Conservation (phyloP, 2,329 filamentous ascomycete species). For the Chrysosporium queenslandicum region DNA sequence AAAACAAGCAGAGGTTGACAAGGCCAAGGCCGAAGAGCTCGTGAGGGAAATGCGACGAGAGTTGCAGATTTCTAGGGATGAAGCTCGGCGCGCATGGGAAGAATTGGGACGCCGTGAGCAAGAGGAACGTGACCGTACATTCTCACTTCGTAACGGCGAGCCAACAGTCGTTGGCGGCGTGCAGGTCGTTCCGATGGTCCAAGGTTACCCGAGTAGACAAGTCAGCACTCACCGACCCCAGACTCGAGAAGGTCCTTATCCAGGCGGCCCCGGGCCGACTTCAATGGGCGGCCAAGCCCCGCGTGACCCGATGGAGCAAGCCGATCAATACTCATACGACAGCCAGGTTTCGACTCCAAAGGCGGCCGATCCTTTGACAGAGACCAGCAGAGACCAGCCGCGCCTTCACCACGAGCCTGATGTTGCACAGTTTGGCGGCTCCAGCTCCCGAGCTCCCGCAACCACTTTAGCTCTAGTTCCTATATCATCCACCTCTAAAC, state of each 20-base stretch:
- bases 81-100: conserved; percentile 92
- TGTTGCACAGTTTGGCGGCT: conserved; percentile 18
- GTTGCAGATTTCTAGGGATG: conserved; percentile 87
- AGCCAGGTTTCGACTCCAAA: conserved; percentile 43
- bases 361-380: conserved; percentile 54
- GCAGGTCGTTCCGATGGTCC: conserved; percentile 87
- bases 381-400: conserved; percentile 27
- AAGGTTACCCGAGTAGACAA: conserved; percentile 52
- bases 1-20: conserved; percentile 58
- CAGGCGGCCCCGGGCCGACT: conserved; percentile 27
- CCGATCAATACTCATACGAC: conserved; percentile 44
- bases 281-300: conserved; percentile 25
- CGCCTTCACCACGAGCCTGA: conserved; percentile 32
- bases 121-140: conserved; percentile 77
- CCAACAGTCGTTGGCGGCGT: conserved; percentile 86
- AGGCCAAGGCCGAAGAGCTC: conserved; percentile 60
- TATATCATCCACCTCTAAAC: conserved; percentile 11
- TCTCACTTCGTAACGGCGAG: conserved; percentile 74
- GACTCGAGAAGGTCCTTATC: conserved; percentile 38
- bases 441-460: conserved; percentile 26
- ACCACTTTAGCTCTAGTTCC: conserved; percentile 11
- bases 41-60: conserved; percentile 88
- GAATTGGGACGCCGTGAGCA: conserved; percentile 88
- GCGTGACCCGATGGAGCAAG: conserved; percentile 26
- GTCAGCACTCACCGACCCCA: conserved; percentile 40